phyloP scores from a whole-genome alignment of 768 basidiomycete genomes.

The Boletus rex-veris region DNA sequence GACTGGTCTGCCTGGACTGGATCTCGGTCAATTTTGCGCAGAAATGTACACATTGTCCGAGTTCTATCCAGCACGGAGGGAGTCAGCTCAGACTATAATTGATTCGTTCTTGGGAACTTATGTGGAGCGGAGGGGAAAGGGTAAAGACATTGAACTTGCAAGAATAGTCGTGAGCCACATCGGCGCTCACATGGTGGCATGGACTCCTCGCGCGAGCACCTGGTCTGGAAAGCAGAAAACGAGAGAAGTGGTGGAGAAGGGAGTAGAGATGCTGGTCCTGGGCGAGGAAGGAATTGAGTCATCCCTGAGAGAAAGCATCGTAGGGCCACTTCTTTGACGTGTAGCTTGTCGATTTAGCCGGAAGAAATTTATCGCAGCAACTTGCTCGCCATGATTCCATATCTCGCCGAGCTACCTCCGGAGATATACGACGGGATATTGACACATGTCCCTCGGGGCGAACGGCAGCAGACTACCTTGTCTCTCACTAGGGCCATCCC shows the following conservation, averaged over 20 bases:
- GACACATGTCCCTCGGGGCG: conserved; percentile 41
- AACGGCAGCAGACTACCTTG: conserved; percentile 51
- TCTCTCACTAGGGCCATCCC: conserved; percentile 66
- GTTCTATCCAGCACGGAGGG: conserved; percentile 42
- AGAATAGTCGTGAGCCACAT: conserved; percentile 42
- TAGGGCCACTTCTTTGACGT: conserved; percentile 23
- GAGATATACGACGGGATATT: conserved; percentile 68
- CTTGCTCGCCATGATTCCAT: conserved; percentile 13
- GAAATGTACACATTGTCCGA: conserved; percentile 51
- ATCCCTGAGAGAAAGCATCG: conserved; percentile 27
- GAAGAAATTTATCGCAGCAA: neutral
- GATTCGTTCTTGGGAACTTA: conserved; percentile 48
- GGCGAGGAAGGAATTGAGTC: conserved; percentile 29
- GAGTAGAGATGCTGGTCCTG: conserved; percentile 42
- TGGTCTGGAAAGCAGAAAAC: conserved; percentile 52
- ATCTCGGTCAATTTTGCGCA: conserved; percentile 63
- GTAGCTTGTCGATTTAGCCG: neutral
- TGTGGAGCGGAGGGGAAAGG: conserved; percentile 18
- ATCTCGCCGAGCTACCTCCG: conserved; percentile 46
- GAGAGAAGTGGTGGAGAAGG: conserved; percentile 48
- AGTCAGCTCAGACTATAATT: conserved; percentile 37
- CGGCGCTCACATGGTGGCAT: conserved; percentile 53
- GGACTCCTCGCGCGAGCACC: conserved; percentile 41
- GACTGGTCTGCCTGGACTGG: conserved; percentile 53
- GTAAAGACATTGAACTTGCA: conserved; percentile 28